phyloP scores from a whole-genome alignment of 1,284 basidiomycete species.

The Melampsora americana region DNA sequence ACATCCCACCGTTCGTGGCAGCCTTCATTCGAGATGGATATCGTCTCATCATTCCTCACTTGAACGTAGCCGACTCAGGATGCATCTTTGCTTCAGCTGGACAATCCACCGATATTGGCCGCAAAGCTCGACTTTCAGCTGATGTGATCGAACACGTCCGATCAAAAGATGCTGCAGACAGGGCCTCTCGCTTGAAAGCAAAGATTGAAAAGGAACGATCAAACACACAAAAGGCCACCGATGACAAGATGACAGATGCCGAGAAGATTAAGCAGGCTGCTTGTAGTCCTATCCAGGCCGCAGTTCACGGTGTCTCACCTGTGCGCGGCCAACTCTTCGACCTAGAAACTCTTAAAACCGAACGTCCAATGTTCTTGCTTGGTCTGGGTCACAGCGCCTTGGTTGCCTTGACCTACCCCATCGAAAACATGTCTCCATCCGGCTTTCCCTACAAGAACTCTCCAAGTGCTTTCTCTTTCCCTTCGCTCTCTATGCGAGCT shows the following conservation, averaged over 20 bases:
- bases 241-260: background rate
- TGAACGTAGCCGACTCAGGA: background rate
- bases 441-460: conserved; percentile 2
- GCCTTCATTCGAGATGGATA: conserved; percentile 22
- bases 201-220: background rate
- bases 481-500: conserved; percentile 6
- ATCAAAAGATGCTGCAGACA: background rate
- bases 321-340: background rate
- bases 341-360: background rate
- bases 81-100: background rate
- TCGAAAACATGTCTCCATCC: conserved; percentile 15
- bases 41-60: conserved; percentile 26
- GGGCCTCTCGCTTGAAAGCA: background rate
- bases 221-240: background rate
- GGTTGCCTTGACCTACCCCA: conserved; percentile 20
- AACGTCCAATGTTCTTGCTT: conserved; percentile 18
- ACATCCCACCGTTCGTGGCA: conserved; percentile 15
- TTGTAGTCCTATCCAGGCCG: background rate
- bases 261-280: background rate
- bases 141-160: conserved; percentile 13
- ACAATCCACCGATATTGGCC: background rate
- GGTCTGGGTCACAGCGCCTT: conserved; percentile 25
- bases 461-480: conserved; percentile 12
- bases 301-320: background rate
- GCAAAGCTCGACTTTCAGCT: conserved; percentile 12